Base-by-base conservation (phyloP, 2,329 filamentous ascomycete genomes). In the Neobulgaria alba region DNA sequence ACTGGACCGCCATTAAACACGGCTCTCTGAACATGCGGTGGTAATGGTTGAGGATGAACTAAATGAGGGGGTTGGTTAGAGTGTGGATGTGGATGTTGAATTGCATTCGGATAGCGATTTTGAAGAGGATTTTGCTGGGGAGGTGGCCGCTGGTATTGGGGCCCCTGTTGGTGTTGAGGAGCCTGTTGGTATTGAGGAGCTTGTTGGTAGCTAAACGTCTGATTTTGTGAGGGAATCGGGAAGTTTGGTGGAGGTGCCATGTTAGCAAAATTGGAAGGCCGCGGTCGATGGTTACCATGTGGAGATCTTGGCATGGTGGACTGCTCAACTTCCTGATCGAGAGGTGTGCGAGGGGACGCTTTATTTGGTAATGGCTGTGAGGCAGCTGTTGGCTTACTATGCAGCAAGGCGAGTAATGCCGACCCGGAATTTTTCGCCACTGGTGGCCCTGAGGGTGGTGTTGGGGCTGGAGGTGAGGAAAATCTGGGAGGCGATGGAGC, bases 261-360 rank as follows among this genome's bases (percentile, higher is more conserved):
- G 37, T 60, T 62, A 29, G 63, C 63, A 38, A 68, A 60, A 9
- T 69, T 67, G 12, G 71, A 58, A 15, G 66, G 65, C 19, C 70
- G 69, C 30, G 71, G 65, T 37, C 73, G 70, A 41, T 73, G 69
- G 54, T 76, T n/a, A n/a, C n/a, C 71, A 36, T 79, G 76, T 5
- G 78, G 76, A 31, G 72, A 75, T 30, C 63, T 66, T 10, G 78
- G 75, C 54, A 73, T 69, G 19, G 69, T 57, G 16, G 70, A 66
- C 18, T 72, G 67, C 4, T 60, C 57, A 37, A 67, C 61, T 14
- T 67, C 65, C 46, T 77, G 72, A 10, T 82, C 74, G 21, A 74
- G 58, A 7, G 76, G 72, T 4, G 73, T 75, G 37, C 69, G 68
- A 31, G 67, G 69, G 45, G 60, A 54, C 41, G 57, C 26, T 44